Percentiles rank a stretch among this genome's conserved stretches.
Evolutionary conservation across 169 alveolate genomes (phyloP).

Genomic region (Plasmodium relictum): DNA sequence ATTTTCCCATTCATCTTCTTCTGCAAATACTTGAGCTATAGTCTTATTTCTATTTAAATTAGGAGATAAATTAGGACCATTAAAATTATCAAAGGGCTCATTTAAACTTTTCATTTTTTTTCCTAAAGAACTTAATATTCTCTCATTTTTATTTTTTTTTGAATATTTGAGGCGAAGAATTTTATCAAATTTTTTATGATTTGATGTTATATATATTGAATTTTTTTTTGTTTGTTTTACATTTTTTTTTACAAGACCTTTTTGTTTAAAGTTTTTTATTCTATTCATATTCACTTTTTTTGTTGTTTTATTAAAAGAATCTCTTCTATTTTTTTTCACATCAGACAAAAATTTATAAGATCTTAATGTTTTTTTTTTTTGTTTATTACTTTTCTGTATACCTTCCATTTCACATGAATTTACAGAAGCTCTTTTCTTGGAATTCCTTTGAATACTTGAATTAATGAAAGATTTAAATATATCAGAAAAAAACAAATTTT

Average conservation of each 20-base stretch:
- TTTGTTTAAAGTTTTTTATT: conserved; percentile 27
- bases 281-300: conserved; percentile 35
- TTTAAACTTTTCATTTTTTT: conserved; percentile 28
- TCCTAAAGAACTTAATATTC: conserved; percentile 16
- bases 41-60: conserved; percentile 55
- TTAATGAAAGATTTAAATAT: conserved; percentile 40
- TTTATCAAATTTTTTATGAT: conserved; percentile 47
- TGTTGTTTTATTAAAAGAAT: conserved; percentile 15
- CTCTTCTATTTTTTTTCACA: conserved; percentile 30
- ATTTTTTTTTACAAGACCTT: conserved; percentile 37
- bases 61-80: conserved; percentile 28
- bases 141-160: conserved; percentile 22
- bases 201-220: conserved; percentile 27
- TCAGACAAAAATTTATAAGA: conserved; percentile 8
- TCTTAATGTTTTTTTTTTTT: background rate
- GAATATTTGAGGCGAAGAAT: conserved; percentile 41
- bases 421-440: conserved; percentile 1
- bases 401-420: conserved; percentile 7
- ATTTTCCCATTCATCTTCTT: conserved; percentile 88
- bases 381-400: background rate
- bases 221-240: conserved; percentile 33
- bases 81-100: conserved; percentile 48
- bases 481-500: conserved; percentile 20
- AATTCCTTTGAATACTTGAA: conserved; percentile 15
- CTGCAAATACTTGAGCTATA: conserved; percentile 83